Base-by-base conservation (phyloP, 192 early-diverging fungal species). In the Thamnidium elegans region DNA sequence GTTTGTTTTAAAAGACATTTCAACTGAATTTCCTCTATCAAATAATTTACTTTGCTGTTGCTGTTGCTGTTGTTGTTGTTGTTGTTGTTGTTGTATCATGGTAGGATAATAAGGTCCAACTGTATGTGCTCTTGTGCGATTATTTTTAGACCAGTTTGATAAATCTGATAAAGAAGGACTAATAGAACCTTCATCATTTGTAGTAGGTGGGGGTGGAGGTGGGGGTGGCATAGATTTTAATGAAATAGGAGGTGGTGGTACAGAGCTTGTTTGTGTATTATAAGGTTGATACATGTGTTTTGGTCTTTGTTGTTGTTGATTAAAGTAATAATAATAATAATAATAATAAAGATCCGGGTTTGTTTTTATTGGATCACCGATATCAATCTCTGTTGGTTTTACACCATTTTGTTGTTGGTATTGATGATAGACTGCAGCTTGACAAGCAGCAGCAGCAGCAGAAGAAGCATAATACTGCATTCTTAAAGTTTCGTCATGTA, bases 291-390 rank as follows among this genome's bases (percentile, higher is more conserved):
- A 26, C 26, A 26, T 26, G 26, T 54, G 53, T n/a, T 54, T 30
- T 20, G 61, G 58, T 55, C 42, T 17, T 43, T 70, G 68, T 42
- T 64, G 68, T 42, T 63, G 62, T 39, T 70, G 23, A 36, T 70
- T 70, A 51, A 63, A 70, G 15, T 70, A 70, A 20, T 70, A 70
- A 30, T 70, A 70, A 44, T 70, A 70, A 19, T 70, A 70, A 20
- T 70, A 70, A 58, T 70, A 70, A 43, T 70, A 70, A 31, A 70
- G 52, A 26, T 70, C 68, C 36, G 68, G 55, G 23, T 70, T 56
- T 44, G 68, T 45, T 59, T 59, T 59, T 1, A 59, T 59, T 7
- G 43, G 58, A 23, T 48, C 46, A 17, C 17, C 46, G 13, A 48
- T 48, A 39, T 39, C 36, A 39, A 26, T 26, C 26, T 26, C 26